These are phyloP conservation scores for Pseudovirgaria hyperparasitica DNA, from an alignment of 2,329 filamentous ascomycete species.

Conservation along the genomic window DNA sequence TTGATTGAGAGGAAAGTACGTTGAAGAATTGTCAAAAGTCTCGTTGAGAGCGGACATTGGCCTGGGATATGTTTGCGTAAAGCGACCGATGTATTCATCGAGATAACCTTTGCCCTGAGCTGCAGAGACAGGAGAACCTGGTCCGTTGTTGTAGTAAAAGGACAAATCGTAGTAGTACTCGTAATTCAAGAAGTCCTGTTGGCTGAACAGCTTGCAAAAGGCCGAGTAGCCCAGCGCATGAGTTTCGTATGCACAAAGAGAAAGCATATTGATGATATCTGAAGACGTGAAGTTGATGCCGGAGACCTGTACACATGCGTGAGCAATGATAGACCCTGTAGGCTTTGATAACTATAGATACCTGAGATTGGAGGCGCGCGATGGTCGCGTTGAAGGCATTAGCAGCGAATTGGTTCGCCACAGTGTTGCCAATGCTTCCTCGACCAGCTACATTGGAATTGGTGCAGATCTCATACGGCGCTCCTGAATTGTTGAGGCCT, in stretches of 20 bases:
- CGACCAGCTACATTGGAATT: constrained; percentile 15
- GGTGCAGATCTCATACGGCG: constrained; percentile 16
- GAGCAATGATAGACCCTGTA: too few species aligned
- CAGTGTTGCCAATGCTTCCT: constrained; percentile 14
- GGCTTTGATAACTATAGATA: too few species aligned
- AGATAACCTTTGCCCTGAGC: constrained; percentile 20
- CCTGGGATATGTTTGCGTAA: constrained; percentile 12
- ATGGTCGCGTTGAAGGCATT: constrained; percentile 17
- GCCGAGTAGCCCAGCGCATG: constrained; percentile 29
- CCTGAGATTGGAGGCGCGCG: constrained; percentile 16
- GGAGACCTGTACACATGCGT: too few species aligned
- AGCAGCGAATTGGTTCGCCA: constrained; percentile 12
- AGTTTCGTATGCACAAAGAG: constrained; percentile 21
- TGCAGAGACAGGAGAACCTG: constrained; percentile 17
- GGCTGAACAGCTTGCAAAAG: constrained; percentile 30
- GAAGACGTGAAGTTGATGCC: constrained; percentile 19
- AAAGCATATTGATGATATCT: constrained; percentile 28
- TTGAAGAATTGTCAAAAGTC: constrained; percentile 27
- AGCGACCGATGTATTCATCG: constrained; percentile 17
- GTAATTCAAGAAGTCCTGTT: constrained; percentile 31
- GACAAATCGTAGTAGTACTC: constrained; percentile 33
- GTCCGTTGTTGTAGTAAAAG: constrained; percentile 22
- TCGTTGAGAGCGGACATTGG: constrained; percentile 12
- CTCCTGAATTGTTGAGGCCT: constrained; percentile 16
- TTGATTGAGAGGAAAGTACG: constrained; percentile 32